Base-by-base conservation (phyloP, 2,329 filamentous ascomycete genomes). In the Arthrobotrys sphaeroides region DNA sequence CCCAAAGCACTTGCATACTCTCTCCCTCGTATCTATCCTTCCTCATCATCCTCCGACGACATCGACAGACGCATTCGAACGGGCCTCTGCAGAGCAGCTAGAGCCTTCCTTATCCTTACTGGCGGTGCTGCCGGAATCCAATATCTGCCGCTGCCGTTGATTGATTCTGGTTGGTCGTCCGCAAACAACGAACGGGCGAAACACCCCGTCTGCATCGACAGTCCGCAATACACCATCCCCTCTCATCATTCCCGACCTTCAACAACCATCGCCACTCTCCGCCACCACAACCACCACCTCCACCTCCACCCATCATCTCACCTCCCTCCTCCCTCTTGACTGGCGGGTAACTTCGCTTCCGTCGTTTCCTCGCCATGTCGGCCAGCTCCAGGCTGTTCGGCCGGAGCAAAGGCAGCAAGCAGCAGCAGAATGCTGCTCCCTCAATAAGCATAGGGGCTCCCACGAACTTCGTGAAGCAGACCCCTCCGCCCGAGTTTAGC, bases 321-420 rank as follows among this genome's bases (percentile, higher is more conserved):
- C 61, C 61, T 33, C 24, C 51, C 36, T 55, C 26, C 36, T 36
- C 43, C 43, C 28, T 62, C n/a, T 43, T 36, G 53, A 36, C 31
- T 20, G 55, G 49, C 45, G 53, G 57, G 45, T 55, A 62, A 38
- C 66, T 20, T 55, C 55, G 53, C 45, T 40, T 67, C 61, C 20
- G 36, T 36, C 18, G 3, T 18, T 22, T 40, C 43, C 38, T 57
- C 70, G 49, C 36, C 47, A 74, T 74, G 70, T 74, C 69, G 69
- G 51, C 70, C 43, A 68, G 70, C 57, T 74, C 70, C 20, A 67
- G 70, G 70, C 70, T 68, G 33, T 74, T 74, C 43, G 70, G 70
- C 61, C 62, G 70, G 62, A 67, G 62, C 33, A 74, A 74, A 33
- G 45, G 62, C 45, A 74, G 66, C 24, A 62, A 73, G 61, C 59